These are phyloP conservation scores for Zygosaccharomyces bisporus DNA, from an alignment of 805 yeast species.

Conservation along the genomic window DNA sequence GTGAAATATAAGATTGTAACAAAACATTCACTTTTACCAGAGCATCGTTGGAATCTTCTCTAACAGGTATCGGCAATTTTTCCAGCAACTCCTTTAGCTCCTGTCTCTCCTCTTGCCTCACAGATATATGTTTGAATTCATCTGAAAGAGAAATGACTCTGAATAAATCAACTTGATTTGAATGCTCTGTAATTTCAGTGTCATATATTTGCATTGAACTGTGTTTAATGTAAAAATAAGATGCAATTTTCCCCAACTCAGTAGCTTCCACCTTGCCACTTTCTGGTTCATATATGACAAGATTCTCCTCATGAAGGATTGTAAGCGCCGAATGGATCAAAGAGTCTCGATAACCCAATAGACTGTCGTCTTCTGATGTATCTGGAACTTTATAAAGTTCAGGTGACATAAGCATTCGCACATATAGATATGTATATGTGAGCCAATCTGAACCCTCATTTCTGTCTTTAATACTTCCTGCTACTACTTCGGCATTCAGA, in stretches of 20 bases:
- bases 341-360: constrained; percentile 57
- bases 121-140: constrained; percentile 80
- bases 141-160: constrained; percentile 74
- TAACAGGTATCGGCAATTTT: constrained; percentile 81
- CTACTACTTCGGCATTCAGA: constrained; percentile 81
- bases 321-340: constrained; percentile 73
- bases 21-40: constrained; percentile 74
- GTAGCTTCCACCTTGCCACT: constrained; percentile 52
- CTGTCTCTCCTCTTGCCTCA: constrained; percentile 77
- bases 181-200: constrained; percentile 57
- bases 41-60: constrained; percentile 65
- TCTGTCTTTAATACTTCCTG: constrained; percentile 58
- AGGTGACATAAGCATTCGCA: constrained; percentile 75
- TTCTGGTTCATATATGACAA: constrained; percentile 54
- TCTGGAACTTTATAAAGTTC: constrained; percentile 72
- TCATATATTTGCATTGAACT: constrained; percentile 68
- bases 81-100: constrained; percentile 69
- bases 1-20: constrained; percentile 82
- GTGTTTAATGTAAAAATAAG: constrained; percentile 78
- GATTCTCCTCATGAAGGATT: constrained; percentile 50
- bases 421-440: constrained; percentile 69
- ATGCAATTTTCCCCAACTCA: constrained; percentile 78
- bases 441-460: constrained; percentile 80
- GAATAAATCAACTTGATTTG: constrained; percentile 68
- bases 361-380: constrained; percentile 47